phyloP scores from a whole-genome alignment of 768 basidiomycete species.

The Hericium coralloides region DNA sequence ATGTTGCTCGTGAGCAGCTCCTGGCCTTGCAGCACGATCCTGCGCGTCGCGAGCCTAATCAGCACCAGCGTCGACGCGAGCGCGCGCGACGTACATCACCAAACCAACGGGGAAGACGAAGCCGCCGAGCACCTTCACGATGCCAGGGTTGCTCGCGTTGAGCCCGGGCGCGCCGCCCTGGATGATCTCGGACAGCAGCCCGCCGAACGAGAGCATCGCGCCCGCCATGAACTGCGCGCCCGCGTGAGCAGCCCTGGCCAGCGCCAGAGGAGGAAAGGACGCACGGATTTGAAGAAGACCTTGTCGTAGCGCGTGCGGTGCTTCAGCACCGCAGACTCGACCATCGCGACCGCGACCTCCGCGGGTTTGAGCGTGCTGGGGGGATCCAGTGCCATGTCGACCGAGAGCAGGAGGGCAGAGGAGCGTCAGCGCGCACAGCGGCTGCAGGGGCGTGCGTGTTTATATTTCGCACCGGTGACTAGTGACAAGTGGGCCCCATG shows the following conservation, averaged over 20 bases:
- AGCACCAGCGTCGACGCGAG: neutral
- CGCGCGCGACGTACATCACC: constrained; percentile 45
- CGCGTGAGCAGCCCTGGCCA: neutral
- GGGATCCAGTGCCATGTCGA: neutral
- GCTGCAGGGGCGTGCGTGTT: no score
- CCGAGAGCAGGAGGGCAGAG: no score
- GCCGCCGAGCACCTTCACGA: constrained; percentile 57
- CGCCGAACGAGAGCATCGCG: constrained; percentile 68
- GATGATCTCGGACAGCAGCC: constrained; percentile 50
- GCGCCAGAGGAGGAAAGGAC: constrained; percentile 15
- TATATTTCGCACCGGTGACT: no score
- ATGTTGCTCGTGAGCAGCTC: constrained; percentile 72
- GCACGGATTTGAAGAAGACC: constrained; percentile 61
- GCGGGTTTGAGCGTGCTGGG: constrained; percentile 48
- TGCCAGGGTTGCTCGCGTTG: constrained; percentile 47
- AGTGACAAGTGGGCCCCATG: no score
- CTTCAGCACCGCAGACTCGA: constrained; percentile 50
- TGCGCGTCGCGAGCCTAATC: constrained; percentile 15
- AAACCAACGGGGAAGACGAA: constrained; percentile 72
- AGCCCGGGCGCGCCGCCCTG: constrained; percentile 49
- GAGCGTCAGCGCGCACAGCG: no score
- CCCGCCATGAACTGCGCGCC: constrained; percentile 53
- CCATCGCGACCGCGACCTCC: constrained; percentile 47
- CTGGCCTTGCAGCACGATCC: constrained; percentile 65
- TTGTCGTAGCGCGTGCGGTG: constrained; percentile 54